Percentiles rank a stretch among this genome's conserved stretches.
These are phyloP conservation scores for Agroathelia rolfsii DNA, from an alignment of 1,284 basidiomycete genomes.

Conservation along the genomic window DNA sequence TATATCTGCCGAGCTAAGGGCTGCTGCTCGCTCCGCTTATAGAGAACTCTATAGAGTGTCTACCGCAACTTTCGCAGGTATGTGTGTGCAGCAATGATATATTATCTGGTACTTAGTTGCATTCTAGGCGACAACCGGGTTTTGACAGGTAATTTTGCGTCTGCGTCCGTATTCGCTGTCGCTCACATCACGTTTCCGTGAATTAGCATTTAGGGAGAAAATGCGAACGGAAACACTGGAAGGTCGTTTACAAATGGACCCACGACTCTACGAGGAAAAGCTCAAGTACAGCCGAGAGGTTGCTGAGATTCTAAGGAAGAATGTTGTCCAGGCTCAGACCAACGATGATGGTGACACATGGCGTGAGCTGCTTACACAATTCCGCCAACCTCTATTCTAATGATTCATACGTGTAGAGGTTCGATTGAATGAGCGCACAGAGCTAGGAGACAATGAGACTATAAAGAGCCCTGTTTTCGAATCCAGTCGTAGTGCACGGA, in stretches of 20 bases:
- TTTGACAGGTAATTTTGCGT: constrained; percentile 33
- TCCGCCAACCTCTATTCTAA: constrained; percentile 4
- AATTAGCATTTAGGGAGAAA: constrained; percentile 57
- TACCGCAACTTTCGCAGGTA: constrained; percentile 54
- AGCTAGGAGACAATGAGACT: constrained; percentile 64
- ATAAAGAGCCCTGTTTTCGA: constrained; percentile 44
- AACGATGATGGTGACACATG: constrained; percentile 34
- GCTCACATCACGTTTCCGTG: too few relatives aligned
- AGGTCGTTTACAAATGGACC: constrained; percentile 30
- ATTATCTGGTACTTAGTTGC: constrained; percentile 2
- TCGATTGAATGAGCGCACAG: constrained; percentile 56
- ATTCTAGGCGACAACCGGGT: constrained; percentile 46
- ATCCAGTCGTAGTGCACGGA: constrained; percentile 36
- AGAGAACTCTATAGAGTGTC: constrained; percentile 58
- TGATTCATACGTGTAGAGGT: constrained; percentile 32
- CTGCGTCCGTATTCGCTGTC: too few relatives aligned
- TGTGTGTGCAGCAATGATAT: constrained; percentile 5
- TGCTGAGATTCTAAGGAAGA: constrained; percentile 55
- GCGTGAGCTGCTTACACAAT: constrained; percentile 34
- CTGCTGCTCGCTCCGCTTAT: constrained; percentile 62
- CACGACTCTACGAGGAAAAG: constrained; percentile 40
- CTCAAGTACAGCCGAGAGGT: constrained; percentile 51
- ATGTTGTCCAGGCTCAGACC: constrained; percentile 63
- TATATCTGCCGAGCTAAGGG: constrained; percentile 32
- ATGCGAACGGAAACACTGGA: constrained; percentile 43